Conservation (phyloP, 2,329 filamentous ascomycete genomes). For the Neonectria punicea region DNA sequence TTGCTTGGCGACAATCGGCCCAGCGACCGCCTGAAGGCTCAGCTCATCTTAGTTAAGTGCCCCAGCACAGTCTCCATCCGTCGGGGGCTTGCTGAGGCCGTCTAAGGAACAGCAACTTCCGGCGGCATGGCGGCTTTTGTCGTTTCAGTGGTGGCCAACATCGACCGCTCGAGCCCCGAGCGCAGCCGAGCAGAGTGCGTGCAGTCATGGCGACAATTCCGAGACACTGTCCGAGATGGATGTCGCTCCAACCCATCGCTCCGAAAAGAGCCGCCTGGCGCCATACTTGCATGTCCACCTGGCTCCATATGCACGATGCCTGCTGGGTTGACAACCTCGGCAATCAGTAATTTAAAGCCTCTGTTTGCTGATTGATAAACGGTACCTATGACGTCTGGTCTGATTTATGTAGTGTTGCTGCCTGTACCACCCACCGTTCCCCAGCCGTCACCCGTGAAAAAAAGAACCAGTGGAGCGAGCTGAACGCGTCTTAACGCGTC, state of each 20-base stretch:
- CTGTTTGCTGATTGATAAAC: slow-evolving; percentile 49
- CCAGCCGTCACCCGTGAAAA: slow-evolving; percentile 7
- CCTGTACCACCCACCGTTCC: neutral
- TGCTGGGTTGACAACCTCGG: slow-evolving; percentile 8
- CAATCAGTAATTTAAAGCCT: neutral
- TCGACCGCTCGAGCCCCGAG: slow-evolving; percentile 6
- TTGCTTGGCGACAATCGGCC: slow-evolving; percentile 40
- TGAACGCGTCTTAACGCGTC: slow-evolving; percentile 40
- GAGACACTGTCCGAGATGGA: slow-evolving; percentile 16
- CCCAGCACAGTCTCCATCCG: neutral
- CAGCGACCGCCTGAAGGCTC: slow-evolving; percentile 29
- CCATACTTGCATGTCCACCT: slow-evolving; percentile 25
- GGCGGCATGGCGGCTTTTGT: neutral
- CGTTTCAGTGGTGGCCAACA: slow-evolving; percentile 9
- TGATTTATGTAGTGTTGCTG: slow-evolving; percentile 13
- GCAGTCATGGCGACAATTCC: slow-evolving; percentile 16
- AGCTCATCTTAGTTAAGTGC: slow-evolving; percentile 4
- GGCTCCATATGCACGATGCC: slow-evolving; percentile 27
- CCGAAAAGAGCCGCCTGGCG: slow-evolving; percentile 23
- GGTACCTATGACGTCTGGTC: slow-evolving; percentile 32
- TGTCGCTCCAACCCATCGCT: slow-evolving; percentile 18
- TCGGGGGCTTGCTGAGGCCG: slow-evolving; percentile 9
- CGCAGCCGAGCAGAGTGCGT: neutral
- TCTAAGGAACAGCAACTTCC: slow-evolving; percentile 13
- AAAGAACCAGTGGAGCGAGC: neutral